These are phyloP conservation scores for Ogataea methanolica DNA, from an alignment of 805 yeast genomes.

Conservation along the genomic window DNA sequence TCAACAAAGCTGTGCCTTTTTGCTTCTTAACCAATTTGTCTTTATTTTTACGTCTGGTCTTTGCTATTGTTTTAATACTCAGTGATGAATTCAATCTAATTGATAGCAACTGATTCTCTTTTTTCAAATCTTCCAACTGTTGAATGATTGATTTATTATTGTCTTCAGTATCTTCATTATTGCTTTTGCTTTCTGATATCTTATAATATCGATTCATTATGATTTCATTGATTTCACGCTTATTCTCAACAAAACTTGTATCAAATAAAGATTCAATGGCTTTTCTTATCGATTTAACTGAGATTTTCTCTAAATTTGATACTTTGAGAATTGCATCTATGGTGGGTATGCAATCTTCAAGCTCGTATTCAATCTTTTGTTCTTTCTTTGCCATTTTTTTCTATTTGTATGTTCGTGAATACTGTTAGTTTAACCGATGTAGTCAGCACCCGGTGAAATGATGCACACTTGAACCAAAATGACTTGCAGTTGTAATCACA, in stretches of 20 bases:
- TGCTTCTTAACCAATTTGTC: slow-evolving; percentile 28
- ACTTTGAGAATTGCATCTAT: slow-evolving; percentile 72
- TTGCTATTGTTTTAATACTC: slow-evolving; percentile 12
- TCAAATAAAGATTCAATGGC: slow-evolving; percentile 70
- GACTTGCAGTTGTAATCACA: too few relatives aligned
- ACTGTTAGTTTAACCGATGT: too few relatives aligned
- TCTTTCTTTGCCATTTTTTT: not conserved
- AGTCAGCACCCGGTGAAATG: too few relatives aligned
- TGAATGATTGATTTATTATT: slow-evolving; percentile 21
- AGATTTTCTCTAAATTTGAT: slow-evolving; percentile 62
- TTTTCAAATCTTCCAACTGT: slow-evolving; percentile 40
- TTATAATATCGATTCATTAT: slow-evolving; percentile 55
- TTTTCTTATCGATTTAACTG: slow-evolving; percentile 65
- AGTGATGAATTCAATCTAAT: slow-evolving; percentile 33
- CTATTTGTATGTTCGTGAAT: too few relatives aligned
- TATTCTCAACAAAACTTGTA: slow-evolving; percentile 41
- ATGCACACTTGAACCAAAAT: too few relatives aligned
- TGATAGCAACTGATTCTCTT: slow-evolving; percentile 39
- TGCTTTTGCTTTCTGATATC: slow-evolving; percentile 37
- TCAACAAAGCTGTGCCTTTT: slow-evolving; percentile 32
- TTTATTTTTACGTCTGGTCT: slow-evolving; percentile 8
- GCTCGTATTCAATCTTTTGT: slow-evolving; percentile 2
- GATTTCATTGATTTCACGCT: slow-evolving; percentile 55
- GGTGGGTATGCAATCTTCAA: slow-evolving; percentile 46
- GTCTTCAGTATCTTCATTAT: slow-evolving; percentile 12